These are phyloP conservation scores for Jamesozyma hellenica DNA, from an alignment of 805 yeast species.

Conservation along the genomic window DNA sequence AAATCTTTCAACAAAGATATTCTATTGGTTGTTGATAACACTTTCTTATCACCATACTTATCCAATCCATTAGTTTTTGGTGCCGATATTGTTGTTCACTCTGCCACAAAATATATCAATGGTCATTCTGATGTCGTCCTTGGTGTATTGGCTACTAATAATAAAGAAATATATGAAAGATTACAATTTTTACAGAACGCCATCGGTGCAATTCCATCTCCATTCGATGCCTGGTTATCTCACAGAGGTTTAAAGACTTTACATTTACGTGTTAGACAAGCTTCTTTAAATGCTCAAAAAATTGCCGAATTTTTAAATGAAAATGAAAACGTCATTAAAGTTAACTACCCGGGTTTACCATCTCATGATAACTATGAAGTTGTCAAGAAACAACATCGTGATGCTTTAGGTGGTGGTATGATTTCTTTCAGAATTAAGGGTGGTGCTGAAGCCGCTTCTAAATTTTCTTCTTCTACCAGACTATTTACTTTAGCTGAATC, in stretches of 20 bases:
- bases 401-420: constrained; percentile 86
- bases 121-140: constrained; percentile 89
- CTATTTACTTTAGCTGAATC: constrained; percentile 83
- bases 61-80: constrained; percentile 77
- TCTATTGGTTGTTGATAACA: constrained; percentile 72
- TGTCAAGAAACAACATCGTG: constrained; percentile 67
- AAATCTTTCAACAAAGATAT: constrained; percentile 43
- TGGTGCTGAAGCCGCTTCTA: constrained; percentile 66
- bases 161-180: constrained; percentile 47
- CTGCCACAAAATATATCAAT: constrained; percentile 82
- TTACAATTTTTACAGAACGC: constrained; percentile 78
- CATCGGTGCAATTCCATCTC: constrained; percentile 80
- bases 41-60: constrained; percentile 78
- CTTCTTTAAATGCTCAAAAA: constrained; percentile 52
- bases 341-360: constrained; percentile 76
- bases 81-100: constrained; percentile 81
- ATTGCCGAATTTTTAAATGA: constrained; percentile 54
- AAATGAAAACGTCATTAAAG: constrained; percentile 47
- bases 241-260: constrained; percentile 86
- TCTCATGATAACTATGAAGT: constrained; percentile 53
- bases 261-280: constrained; percentile 67
- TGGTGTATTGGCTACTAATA: constrained; percentile 71
- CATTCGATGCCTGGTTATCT: constrained; percentile 87
- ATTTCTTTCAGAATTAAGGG: constrained; percentile 79
- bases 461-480: constrained; percentile 63